Conservation (phyloP, 1,284 basidiomycete species). For the Trametes hirsuta region DNA sequence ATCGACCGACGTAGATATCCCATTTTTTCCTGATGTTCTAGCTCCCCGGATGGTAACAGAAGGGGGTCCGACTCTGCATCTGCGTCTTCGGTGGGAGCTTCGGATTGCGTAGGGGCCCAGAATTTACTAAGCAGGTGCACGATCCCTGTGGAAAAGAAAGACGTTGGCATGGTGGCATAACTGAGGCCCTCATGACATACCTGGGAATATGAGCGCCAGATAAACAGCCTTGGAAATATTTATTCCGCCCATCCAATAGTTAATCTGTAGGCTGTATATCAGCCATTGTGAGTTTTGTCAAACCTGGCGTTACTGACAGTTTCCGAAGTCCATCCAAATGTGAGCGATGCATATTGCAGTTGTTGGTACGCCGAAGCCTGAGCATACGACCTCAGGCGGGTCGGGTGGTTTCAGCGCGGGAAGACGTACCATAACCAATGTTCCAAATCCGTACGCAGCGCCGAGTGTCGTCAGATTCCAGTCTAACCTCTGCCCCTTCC, state of each 20-base stretch:
- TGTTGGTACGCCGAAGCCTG: slow-evolving; percentile 21
- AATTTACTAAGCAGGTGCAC: slow-evolving; percentile 13
- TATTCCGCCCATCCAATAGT: slow-evolving; percentile 69
- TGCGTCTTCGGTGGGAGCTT: slow-evolving; percentile 38
- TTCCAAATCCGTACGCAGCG: slow-evolving; percentile 53
- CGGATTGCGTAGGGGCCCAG: not conserved
- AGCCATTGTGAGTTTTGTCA: not conserved
- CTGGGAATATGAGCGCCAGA: slow-evolving; percentile 65
- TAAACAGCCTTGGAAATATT: slow-evolving; percentile 60
- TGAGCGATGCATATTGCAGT: slow-evolving; percentile 58
- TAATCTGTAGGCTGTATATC: slow-evolving; percentile 49
- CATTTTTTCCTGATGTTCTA: no score
- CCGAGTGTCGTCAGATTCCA: slow-evolving; percentile 71
- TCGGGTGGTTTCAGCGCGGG: not conserved
- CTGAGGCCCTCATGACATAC: slow-evolving; percentile 40
- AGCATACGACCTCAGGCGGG: slow-evolving; percentile 47
- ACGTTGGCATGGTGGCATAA: no score
- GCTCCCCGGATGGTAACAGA: slow-evolving; percentile 32
- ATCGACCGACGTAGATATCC: no score
- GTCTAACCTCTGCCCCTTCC: slow-evolving; percentile 48
- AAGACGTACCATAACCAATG: slow-evolving; percentile 53
- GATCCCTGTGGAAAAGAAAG: slow-evolving; percentile 32
- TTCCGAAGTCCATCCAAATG: slow-evolving; percentile 71
- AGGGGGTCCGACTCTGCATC: slow-evolving; percentile 39
- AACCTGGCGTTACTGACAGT: slow-evolving; percentile 43